Base-by-base conservation (phyloP, 352 stramenopile species). In the Phytophthora crassamura region DNA sequence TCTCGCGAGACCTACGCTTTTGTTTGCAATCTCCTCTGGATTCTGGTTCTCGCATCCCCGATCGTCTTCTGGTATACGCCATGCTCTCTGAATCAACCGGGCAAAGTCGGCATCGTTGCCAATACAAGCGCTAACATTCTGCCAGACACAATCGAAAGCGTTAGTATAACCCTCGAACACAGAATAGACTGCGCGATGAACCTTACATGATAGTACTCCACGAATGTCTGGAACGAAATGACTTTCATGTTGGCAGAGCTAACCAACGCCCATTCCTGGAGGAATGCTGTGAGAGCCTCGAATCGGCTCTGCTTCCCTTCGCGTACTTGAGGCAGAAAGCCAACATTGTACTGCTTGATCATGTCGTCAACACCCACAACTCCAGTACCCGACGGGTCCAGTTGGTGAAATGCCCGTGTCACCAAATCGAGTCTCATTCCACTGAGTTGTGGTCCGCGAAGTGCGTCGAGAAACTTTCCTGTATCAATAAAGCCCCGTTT, bases 91-190 rank as follows among this genome's bases (percentile, higher is more conserved):
- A 63, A 97, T 94, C 46, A 97, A 82, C 36, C 67, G 65, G 38
- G 95, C 84, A 74, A 97, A 97, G 57, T 96, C 92, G 30, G 80
- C 69, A 62, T 97, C 90, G 12, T 80, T 73, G 12, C 61, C 20
- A 8, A 97, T 88, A 32, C 76, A 89, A 4, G 86, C 88, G 41
- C 87, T 93, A 4, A 97, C 59, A 68, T 96, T 95, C 67, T 90
- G 52, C 25, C 22, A 35, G n/a, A 56, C 2, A 14, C 7, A 57
- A n/a, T 59, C n/a, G 30, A 39, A 47, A n/a, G 20, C 15, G 25
- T 60, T 39, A 59, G 40, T 28, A 28, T 54, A 54, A 1, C 7
- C 20, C 52, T 59, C 7, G 67, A n/a, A 49, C 15, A 36, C 11
- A 40, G 22, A 56, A 38, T 46, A 55, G 20, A 34, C 16, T 14